Base-by-base conservation (phyloP, 352 stramenopile species). In the Phytophthora chlamydospora region DNA sequence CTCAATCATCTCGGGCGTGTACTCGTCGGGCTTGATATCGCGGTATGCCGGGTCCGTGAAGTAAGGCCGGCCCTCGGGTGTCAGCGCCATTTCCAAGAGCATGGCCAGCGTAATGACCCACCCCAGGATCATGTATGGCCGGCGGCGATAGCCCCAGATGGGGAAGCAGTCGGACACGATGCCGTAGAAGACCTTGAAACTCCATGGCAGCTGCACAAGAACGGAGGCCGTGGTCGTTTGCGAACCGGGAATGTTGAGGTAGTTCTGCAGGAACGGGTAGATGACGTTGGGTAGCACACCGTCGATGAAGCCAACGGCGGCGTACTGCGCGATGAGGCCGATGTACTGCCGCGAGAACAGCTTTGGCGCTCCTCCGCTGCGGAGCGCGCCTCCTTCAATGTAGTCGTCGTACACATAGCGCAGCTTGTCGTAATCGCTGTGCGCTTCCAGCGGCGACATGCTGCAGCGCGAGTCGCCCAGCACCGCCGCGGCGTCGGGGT, bases 121-220 rank as follows among this genome's bases (percentile, higher is more conserved):
- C 17, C 76, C 78, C 14, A 88, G 62, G 29, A 86, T 31, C 69
- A 89, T 86, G 55, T 85, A 89, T 17, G 79, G 77, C 1, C 76
- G 62, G 16, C 79, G 70, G 8, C 73, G 69, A 36, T 82, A 87
- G 31, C 79, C 79, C 9, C 56, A 62, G 45, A 90, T 69, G 14
- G 80, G 80, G 34, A 87, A 83, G 44, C 73, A 83, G 55, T 90
- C 80, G 1, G 76, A 80, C 5, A 90, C 16, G n/a, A 90, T 80
- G 21, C 76, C 76, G 45, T 83, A 71, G 46, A 88, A 82, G 7
- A 87, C 68, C 59, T 89, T 89, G 41, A 89, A 87, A 40, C 71
- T 85, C 76, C 78, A 89, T 0, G 73, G 76, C 1, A 89, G 36
- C 19, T 76, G 66, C 10, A 89, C 71, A 3, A 86, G 65, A 12